Evolutionary conservation across 495 filamentous ascomycete genomes (phyloP).

Genomic region (Elasticomyces elasticus): DNA sequence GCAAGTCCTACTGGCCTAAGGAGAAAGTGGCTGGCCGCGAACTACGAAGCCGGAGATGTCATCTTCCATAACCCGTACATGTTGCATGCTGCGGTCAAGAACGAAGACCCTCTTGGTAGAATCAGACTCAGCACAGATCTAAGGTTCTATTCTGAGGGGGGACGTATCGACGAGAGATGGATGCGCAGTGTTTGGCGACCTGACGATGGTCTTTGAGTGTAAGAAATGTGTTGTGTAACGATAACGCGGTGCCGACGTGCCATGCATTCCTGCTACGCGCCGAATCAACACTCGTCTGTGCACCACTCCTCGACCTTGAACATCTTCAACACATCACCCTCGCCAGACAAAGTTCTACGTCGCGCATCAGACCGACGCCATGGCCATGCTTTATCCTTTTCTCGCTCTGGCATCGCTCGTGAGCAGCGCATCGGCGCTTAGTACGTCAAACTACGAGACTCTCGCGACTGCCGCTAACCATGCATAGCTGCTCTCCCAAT

Average conservation of each 20-base stretch:
- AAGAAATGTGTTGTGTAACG: not conserved
- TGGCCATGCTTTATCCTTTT: not conserved
- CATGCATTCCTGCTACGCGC: not conserved
- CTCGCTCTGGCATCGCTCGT: not conserved
- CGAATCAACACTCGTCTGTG: not conserved
- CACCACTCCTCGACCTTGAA: not conserved
- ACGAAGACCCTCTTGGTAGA: conserved; percentile 44
- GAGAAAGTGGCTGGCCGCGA: conserved; percentile 45
- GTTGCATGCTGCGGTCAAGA: conserved; percentile 48
- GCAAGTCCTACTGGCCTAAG: conserved; percentile 27
- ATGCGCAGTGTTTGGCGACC: conserved; percentile 17
- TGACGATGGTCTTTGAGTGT: conserved; percentile 14
- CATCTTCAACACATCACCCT: too few relatives aligned
- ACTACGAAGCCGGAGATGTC: conserved; percentile 53
- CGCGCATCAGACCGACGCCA: too few relatives aligned
- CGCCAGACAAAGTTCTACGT: too few relatives aligned
- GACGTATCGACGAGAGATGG: conserved; percentile 13
- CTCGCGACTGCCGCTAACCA: not conserved
- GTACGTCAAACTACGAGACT: not conserved
- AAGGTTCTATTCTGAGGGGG: conserved; percentile 34
- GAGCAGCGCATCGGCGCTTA: not conserved
- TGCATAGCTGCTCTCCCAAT: conserved; percentile 2
- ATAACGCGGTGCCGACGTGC: not conserved
- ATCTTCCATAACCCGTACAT: conserved; percentile 49
- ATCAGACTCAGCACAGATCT: conserved; percentile 50